Percentiles rank a stretch among this genome's conserved stretches.
Conservation (phyloP, 192 early-diverging fungal species). For the Piromyces finnis region DNA sequence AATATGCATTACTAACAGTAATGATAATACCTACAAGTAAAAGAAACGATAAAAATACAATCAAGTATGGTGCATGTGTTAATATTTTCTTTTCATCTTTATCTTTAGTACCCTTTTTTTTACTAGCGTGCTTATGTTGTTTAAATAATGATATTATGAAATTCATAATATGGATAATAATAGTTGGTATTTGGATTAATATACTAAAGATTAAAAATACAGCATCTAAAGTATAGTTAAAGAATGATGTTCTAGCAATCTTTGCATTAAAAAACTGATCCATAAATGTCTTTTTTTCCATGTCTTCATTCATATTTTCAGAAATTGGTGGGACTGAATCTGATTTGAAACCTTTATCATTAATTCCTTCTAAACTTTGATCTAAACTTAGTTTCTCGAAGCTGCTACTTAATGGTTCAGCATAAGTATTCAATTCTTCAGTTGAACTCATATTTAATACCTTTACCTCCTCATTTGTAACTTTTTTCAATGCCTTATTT, state of each 20-base stretch:
- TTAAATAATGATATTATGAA: neutral
- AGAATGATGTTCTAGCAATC: neutral
- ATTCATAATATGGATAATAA: neutral
- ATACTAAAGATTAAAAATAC: neutral
- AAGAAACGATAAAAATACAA: neutral
- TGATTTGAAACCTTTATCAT: neutral
- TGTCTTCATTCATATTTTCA: neutral
- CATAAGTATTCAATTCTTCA: neutral
- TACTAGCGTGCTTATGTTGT: neutral
- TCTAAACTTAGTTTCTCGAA: neutral
- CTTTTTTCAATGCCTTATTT: neutral
- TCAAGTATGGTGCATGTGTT: neutral
- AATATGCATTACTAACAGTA: neutral
- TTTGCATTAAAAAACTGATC: neutral
- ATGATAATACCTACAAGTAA: neutral
- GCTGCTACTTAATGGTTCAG: neutral
- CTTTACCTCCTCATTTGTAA: neutral
- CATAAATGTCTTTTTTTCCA: neutral
- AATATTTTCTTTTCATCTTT: neutral
- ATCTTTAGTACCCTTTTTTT: neutral
- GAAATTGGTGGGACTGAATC: neutral
- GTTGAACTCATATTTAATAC: neutral
- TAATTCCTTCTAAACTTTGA: neutral
- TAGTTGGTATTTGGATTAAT: neutral
- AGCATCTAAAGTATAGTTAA: neutral